These are phyloP conservation scores for Rhizophagus clarus DNA, from an alignment of 192 early-diverging fungal species.

Conservation along the genomic window DNA sequence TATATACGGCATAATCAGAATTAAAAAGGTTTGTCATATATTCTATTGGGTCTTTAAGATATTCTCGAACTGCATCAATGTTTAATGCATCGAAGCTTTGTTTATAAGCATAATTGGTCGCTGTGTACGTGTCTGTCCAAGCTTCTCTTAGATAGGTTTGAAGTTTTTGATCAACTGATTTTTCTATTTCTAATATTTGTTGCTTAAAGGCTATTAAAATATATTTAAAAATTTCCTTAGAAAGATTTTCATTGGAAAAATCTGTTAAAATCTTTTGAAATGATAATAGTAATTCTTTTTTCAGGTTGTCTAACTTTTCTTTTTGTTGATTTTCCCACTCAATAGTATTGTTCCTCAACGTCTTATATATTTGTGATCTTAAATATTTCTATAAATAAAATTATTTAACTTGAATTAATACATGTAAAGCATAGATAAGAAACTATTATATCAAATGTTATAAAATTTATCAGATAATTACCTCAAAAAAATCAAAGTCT, in stretches of 20 bases:
- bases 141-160: neutral
- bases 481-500: neutral
- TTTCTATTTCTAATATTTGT: neutral
- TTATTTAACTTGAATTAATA: neutral
- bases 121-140: neutral
- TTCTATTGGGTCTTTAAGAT: neutral
- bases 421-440: too few relatives aligned
- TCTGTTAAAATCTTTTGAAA: constrained; percentile 1
- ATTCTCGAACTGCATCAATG: neutral
- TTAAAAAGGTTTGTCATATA: neutral
- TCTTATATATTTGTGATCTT: neutral
- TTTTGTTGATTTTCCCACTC: neutral
- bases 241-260: neutral
- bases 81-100: neutral
- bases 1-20: neutral
- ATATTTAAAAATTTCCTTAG: neutral
- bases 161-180: neutral
- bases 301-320: neutral
- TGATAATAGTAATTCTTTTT: neutral
- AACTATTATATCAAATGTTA: too few relatives aligned
- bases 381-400: constrained; percentile 1
- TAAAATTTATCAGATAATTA: neutral
- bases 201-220: neutral
- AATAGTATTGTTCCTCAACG: neutral
- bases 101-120: neutral